Evolutionary conservation across 2,329 filamentous ascomycete genomes (phyloP).

Genomic region (Sordariomycetes sp.): DNA sequence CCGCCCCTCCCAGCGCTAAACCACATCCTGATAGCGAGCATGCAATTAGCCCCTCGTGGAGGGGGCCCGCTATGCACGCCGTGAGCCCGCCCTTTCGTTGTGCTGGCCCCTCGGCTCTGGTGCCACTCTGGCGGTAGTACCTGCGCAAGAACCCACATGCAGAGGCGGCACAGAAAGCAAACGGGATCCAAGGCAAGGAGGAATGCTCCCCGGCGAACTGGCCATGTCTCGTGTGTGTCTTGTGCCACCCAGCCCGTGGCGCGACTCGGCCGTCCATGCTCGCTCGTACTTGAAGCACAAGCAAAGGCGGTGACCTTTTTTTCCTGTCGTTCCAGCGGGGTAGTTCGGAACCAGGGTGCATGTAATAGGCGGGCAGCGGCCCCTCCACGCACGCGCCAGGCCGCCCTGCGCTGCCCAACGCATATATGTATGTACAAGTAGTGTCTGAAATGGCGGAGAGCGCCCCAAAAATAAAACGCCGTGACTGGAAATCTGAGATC

Average conservation of each 20-base stretch:
- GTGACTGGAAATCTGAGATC: background rate
- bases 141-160: background rate
- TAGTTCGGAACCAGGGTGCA: background rate
- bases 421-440: no score
- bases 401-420: background rate
- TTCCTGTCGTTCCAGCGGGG: slow-evolving; percentile 1
- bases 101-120: background rate
- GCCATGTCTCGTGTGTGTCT: no score
- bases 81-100: background rate
- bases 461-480: background rate
- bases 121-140: background rate
- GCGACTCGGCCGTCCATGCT: no score
- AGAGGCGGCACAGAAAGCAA: background rate
- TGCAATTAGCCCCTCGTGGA: background rate
- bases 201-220: no score
- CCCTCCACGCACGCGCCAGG: background rate
- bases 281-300: no score
- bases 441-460: background rate
- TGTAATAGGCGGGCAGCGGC: background rate
- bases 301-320: background rate
- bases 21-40: no score
- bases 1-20: background rate
- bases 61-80: background rate
- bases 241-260: no score
- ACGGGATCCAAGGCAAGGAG: background rate